Base-by-base conservation (phyloP, 1,139 yeast genomes). In the Chernovozyma aurita region DNA sequence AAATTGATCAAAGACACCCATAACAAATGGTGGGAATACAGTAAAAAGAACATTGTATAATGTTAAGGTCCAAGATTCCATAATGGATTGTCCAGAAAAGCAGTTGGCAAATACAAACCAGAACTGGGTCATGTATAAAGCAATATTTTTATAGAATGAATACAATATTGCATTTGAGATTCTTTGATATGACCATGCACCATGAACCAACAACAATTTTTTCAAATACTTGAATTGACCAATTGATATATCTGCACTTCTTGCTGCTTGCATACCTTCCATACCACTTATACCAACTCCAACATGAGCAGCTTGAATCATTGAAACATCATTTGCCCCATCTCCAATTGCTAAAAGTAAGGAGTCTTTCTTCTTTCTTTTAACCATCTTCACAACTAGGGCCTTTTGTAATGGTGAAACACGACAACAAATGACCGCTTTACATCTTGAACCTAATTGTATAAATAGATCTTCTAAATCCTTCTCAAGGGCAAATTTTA, bases 181-280 rank as follows among this genome's bases (percentile, higher is more conserved):
- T 53, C 99, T 78, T 55, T 88, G 97, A 57, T 94, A 94, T 31
- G 95, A 85, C 99, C 99, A 94, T 4, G 96, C 70, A 1, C 99
- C 99, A 58, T 94, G 99, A 8, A 94, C 98, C 33, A 94, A 69
- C 35, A 94, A 63, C 39, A 94, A 63, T 54, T 86, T 90, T 48
- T 79, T 77, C 63, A 94, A 72, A 55, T 76, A 92, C 55, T 82
- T 80, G 73, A 94, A 94, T 57, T 94, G 98, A 0, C 97, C 98
- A 61, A 94, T 87, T 1, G 97, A 90, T 42, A 92, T 80, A 68
- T 94, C 99, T 0, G 99, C 98, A 59, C 95, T 82, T 59, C 98
- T 75, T 0, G 98, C 97, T 7, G 98, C 98, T 60, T 94, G 99
- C 88, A 90, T 90, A 49, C 99, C 99, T 64, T 94, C 98, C 63